Percentiles rank a stretch among this genome's conserved stretches.
These are phyloP conservation scores for Saccharomyces hybrid DNA, from an alignment of 1,139 yeast species.

Conservation along the genomic window DNA sequence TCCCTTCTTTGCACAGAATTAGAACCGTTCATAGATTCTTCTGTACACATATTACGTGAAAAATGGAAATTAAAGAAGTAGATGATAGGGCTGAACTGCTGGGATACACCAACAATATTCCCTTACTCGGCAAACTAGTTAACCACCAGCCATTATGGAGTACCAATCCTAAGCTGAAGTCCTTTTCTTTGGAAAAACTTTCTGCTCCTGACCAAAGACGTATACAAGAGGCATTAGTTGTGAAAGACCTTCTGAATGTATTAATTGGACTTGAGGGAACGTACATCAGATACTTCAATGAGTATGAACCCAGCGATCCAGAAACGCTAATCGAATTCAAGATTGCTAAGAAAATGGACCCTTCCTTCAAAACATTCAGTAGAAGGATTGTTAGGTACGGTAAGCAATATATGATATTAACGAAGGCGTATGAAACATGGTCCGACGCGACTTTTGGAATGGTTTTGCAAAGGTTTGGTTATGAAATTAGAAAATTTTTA, in stretches of 20 bases:
- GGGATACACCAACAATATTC: background rate
- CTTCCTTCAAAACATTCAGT: conserved; percentile 67
- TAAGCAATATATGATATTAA: conserved; percentile 49
- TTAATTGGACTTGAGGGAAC: conserved; percentile 74
- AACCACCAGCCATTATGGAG: conserved; percentile 32
- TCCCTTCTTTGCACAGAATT: background rate
- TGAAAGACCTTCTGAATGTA: conserved; percentile 64
- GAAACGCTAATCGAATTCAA: conserved; percentile 53
- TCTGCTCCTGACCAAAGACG: conserved; percentile 34
- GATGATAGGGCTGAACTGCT: conserved; percentile 18
- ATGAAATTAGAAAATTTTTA: conserved; percentile 46
- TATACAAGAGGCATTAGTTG: conserved; percentile 64
- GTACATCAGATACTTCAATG: conserved; percentile 61
- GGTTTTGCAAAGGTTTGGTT: conserved; percentile 67
- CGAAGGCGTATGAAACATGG: conserved; percentile 48
- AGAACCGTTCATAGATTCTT: background rate
- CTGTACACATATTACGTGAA: background rate
- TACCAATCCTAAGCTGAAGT: conserved; percentile 32
- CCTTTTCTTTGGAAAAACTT: conserved; percentile 36
- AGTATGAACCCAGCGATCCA: conserved; percentile 40
- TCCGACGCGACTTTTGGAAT: conserved; percentile 57
- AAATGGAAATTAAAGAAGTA: conserved; percentile 18
- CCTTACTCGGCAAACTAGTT: conserved; percentile 21
- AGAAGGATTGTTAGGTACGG: conserved; percentile 56
- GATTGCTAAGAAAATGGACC: conserved; percentile 64